Percentiles rank a stretch among this genome's conserved stretches.
Conservation (phyloP, 257 asterid genomes). For the Rhazya stricta region DNA sequence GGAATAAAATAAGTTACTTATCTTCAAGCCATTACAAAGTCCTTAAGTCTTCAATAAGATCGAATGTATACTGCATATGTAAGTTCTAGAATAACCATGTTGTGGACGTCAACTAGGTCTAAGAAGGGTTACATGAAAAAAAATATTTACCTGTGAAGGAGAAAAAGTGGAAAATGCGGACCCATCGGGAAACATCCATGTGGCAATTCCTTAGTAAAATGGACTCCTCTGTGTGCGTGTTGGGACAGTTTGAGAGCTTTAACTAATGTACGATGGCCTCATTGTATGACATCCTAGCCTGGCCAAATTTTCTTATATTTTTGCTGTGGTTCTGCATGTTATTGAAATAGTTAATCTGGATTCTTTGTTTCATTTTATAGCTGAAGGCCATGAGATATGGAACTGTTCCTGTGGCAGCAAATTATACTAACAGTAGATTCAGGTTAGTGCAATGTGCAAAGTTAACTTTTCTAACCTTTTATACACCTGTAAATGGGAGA, state of each 20-base stretch:
- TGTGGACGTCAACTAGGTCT: neutral
- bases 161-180: neutral
- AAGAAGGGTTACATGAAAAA: neutral
- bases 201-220: neutral
- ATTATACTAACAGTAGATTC: slow-evolving; percentile 29
- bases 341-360: neutral
- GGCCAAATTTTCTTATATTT: neutral
- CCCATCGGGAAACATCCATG: neutral
- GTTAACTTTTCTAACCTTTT: slow-evolving; percentile 5
- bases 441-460: slow-evolving; percentile 32
- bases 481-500: slow-evolving; percentile 13
- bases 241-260: neutral
- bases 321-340: neutral
- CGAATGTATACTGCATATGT: neutral
- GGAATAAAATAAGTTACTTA: neutral
- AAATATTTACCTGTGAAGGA: neutral
- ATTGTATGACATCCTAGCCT: neutral
- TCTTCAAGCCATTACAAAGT: neutral
- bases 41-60: neutral
- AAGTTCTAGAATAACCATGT: neutral
- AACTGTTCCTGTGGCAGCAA: slow-evolving; percentile 52
- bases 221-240: neutral
- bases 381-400: slow-evolving; percentile 72
- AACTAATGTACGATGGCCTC: neutral
- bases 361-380: slow-evolving; percentile 22